A percentile compares a stretch with the other conserved stretches of the same genome.
Conservation (phyloP, 257 asterid genomes). For the Verbena officinalis region DNA sequence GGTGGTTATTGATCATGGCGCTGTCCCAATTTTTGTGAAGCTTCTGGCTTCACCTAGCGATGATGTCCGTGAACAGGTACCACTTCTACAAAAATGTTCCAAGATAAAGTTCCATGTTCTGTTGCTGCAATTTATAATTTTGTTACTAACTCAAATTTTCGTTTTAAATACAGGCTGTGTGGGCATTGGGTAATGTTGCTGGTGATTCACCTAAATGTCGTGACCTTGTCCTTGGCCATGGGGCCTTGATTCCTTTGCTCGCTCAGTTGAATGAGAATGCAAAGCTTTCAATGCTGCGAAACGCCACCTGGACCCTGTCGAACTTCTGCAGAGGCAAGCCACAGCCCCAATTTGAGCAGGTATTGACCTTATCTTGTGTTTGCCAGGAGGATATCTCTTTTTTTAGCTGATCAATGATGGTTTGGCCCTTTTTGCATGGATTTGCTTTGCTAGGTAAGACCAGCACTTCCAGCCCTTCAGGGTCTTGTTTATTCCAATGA, state of each 20-base stretch:
- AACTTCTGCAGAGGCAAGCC: conserved; percentile 99
- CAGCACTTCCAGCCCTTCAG: conserved; percentile 88
- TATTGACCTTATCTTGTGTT: conserved; percentile 29
- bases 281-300: conserved; percentile 92
- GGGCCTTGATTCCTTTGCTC: conserved; percentile 81
- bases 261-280: conserved; percentile 79
- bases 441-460: conserved; percentile 58
- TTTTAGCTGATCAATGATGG: conserved; percentile 9
- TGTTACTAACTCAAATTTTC: neutral
- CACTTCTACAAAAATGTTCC: neutral
- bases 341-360: conserved; percentile 96
- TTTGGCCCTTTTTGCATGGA: neutral
- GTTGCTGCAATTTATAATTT: conserved; percentile 6
- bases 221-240: conserved; percentile 83
- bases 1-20: conserved; percentile 88
- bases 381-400: neutral
- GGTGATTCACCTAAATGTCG: conserved; percentile 95
- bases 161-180: conserved; percentile 63
- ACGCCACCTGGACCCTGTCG: conserved; percentile 94
- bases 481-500: conserved; percentile 75
- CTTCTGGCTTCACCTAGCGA: conserved; percentile 87
- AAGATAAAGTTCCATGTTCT: neutral
- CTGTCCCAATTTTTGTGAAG: conserved; percentile 81
- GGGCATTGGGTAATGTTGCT: conserved; percentile 97
- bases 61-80: conserved; percentile 97